Evolutionary conservation across 139 green algal genomes (phyloP), one percentile per base, ranked within the genome.

Genomic region (Micromonas commoda): DNA sequence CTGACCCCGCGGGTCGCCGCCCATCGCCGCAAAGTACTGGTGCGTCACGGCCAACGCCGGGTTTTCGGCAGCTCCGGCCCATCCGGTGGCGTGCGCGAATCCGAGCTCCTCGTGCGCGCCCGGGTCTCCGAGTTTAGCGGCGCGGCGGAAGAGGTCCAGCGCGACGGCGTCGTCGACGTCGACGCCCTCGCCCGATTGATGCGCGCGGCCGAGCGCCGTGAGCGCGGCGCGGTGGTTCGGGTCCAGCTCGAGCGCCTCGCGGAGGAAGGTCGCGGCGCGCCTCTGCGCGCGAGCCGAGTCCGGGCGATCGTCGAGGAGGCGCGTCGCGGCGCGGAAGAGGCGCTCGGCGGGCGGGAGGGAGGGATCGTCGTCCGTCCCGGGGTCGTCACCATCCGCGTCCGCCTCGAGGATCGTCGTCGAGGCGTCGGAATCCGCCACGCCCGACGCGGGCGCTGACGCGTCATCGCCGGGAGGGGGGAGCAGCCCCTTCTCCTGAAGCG

Each of bases 1-100:
- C 38, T 88, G 83, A 0, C 88, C 86, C 3, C 88, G 67, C 19
- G 83, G 72, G 73, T 96, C 88, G 23, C 88, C 90, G 1, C 84
- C 85, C 9, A 80, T 35, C 0, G 93, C 91, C 0, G 82, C 93
- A 84, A 96, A 94, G 67, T 90, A 93, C 68, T 91, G 91, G 80
- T 96, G 84, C 60, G 92, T 73, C 52, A 96, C 71, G 0, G 89
- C 91, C 24, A 16, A 28, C 20, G 26, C 61, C 34, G 3, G 84
- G 73, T 78, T 29, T n/a, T 13, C 81, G 83, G 31, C 73, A 1
- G 24, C 19, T 34, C 72, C 72, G 33, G 23, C 52, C 53, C 32
- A 78, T 31, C 72, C 72, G 19, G 21, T 32, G 57, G 21, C 53
- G 52, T 78, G 53, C 29, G 29, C 19, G 39, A 78, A 78, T 9